Evolutionary conservation across 2,329 filamentous ascomycete species (phyloP), one percentile per base, ranked within the genome.

Genomic region (Aspergillus sp.): DNA sequence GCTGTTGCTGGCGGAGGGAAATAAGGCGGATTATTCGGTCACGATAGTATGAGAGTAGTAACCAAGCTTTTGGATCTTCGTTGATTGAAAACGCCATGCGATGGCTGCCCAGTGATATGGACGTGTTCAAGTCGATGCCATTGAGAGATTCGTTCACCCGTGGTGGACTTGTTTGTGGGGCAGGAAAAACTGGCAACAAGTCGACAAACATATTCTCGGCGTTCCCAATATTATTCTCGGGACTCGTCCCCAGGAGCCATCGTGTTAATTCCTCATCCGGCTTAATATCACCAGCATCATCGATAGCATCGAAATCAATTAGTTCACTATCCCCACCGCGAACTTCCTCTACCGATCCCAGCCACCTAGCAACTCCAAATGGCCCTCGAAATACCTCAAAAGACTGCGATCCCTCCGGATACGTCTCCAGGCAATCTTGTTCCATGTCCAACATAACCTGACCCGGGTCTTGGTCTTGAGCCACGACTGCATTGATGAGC

Each of bases 21-120:
- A 39, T 39, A 5, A 56, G 35, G 5, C 46, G 53, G 3, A 56
- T 37, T 1, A 55, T 54, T n/a, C 33, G 39, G 2, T 56, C 51
- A 38, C 49, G 49, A 22, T 56, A 56, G 30, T 55, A 43, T 7
- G 54, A 55, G 3, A 56, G 41, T n/a, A 56, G 41, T 4, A 45
- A n/a, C 53, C 53, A 56, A 9, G 47, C 41, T 32, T 53, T 51
- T 5, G 45, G 30, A 6, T 52, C 41, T 3, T 38, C 39, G 22
- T 13, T 42, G 13, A 30, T 12, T 30, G 25, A 30, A 4, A 30
- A 30, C 1, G 37, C 15, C 4, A 12, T 45, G 7, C 43, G 38
- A 1, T 9, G 15, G 12, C 23, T 2, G 7, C 46, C 32, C 3
- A 37, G 23, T 6, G 15, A 42, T 19, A 19, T 22, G 10, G 23